phyloP scores from a whole-genome alignment of 1,139 yeast genomes.

The Ogataea hybrid region DNA sequence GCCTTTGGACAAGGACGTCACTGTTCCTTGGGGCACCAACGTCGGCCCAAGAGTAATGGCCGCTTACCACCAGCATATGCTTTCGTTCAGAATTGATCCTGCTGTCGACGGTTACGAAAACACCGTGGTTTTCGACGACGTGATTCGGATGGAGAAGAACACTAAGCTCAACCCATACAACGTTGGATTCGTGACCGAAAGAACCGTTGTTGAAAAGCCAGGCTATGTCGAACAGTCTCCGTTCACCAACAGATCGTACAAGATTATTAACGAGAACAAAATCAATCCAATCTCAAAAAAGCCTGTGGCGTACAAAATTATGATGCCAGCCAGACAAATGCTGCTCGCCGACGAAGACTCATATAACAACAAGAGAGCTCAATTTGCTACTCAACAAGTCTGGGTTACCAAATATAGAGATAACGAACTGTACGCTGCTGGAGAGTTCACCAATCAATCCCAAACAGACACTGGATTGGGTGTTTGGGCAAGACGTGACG shows the following conservation, averaged over 20 bases:
- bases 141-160: slow-evolving; percentile 59
- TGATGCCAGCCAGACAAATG: slow-evolving; percentile 76
- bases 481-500: slow-evolving; percentile 60
- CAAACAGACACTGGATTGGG: slow-evolving; percentile 62
- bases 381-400: slow-evolving; percentile 69
- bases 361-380: slow-evolving; percentile 63
- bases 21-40: slow-evolving; percentile 79
- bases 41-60: slow-evolving; percentile 89
- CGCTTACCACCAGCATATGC: slow-evolving; percentile 84
- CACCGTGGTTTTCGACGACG: slow-evolving; percentile 74
- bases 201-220: slow-evolving; percentile 67
- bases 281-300: slow-evolving; percentile 73
- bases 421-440: slow-evolving; percentile 69
- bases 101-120: slow-evolving; percentile 84
- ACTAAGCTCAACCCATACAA: slow-evolving; percentile 65
- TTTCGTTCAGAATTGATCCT: slow-evolving; percentile 83
- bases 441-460: slow-evolving; percentile 79
- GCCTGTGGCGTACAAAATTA: slow-evolving; percentile 82
- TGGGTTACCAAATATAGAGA: slow-evolving; percentile 78
- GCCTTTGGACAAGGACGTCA: slow-evolving; percentile 76
- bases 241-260: slow-evolving; percentile 71
- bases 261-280: slow-evolving; percentile 74
- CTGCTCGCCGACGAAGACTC: slow-evolving; percentile 65
- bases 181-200: slow-evolving; percentile 68
- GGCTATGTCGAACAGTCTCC: slow-evolving; percentile 75